These are phyloP conservation scores for Heteromeles arbutifolia DNA, from an alignment of 306 rosid species.

Conservation along the genomic window DNA sequence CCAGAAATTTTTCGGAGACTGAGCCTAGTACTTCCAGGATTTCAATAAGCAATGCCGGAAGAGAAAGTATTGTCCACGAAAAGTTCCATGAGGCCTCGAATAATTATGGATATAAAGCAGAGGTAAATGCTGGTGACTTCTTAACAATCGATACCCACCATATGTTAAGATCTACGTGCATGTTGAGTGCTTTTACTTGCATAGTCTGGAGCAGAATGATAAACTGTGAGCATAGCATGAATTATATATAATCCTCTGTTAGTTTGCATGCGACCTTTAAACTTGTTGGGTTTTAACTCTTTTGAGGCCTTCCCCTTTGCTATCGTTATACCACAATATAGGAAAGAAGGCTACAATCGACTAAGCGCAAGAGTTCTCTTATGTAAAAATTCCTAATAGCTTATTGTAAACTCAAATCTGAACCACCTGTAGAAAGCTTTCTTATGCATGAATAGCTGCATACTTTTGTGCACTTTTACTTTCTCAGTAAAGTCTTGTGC, in stretches of 20 bases:
- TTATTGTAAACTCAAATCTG: neutral
- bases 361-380: neutral
- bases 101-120: conserved; percentile 22
- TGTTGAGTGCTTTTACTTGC: neutral
- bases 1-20: conserved; percentile 24
- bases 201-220: neutral
- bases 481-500: conserved; percentile 1
- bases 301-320: neutral
- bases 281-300: neutral
- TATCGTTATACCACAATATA: neutral
- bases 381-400: neutral
- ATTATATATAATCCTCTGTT: neutral
- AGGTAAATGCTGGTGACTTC: conserved; percentile 32
- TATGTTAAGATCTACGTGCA: neutral
- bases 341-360: neutral
- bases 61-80: conserved; percentile 23
- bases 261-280: neutral
- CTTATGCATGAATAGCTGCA: neutral
- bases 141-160: conserved; percentile 1
- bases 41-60: conserved; percentile 23
- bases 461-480: neutral
- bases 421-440: neutral
- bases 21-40: conserved; percentile 22
- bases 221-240: neutral
- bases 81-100: conserved; percentile 13